A percentile compares a stretch with the other conserved stretches of the same genome.
Evolutionary conservation across 106 monocot genomes (phyloP).

Genomic region (Dendrobium nobile): DNA sequence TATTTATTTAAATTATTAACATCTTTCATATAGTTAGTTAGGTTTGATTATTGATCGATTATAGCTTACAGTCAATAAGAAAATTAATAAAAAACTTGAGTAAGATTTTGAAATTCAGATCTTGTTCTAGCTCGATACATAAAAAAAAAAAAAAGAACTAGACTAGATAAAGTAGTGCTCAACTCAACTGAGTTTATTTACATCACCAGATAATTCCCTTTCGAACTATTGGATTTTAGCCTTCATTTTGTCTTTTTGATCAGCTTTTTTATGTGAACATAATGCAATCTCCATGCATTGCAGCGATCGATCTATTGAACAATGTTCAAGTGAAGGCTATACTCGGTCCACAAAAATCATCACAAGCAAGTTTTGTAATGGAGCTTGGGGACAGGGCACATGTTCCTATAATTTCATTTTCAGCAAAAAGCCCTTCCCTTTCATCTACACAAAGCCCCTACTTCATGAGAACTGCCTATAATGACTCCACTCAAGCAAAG

Average conservation of each 20-base stretch:
- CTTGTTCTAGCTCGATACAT: too few species aligned
- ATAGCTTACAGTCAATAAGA: too few species aligned
- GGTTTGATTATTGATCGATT: too few species aligned
- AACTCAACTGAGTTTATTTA: neutral
- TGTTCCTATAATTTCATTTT: constrained; percentile 74
- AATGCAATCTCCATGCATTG: neutral
- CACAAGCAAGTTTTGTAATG: constrained; percentile 53
- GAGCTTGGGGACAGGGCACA: constrained; percentile 52
- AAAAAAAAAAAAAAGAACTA: too few species aligned
- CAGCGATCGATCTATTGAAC: constrained; percentile 70
- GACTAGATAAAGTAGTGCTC: neutral
- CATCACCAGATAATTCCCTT: neutral
- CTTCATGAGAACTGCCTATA: constrained; percentile 49
- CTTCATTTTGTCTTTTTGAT: neutral
- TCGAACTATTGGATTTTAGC: neutral
- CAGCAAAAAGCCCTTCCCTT: constrained; percentile 53
- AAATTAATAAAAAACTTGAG: too few species aligned
- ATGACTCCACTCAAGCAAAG: constrained; percentile 48
- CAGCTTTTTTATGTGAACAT: neutral
- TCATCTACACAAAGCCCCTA: constrained; percentile 28
- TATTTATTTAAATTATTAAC: too few species aligned
- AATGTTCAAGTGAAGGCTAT: constrained; percentile 66
- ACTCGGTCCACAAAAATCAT: constrained; percentile 64
- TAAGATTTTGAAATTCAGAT: too few species aligned
- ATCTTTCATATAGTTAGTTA: too few species aligned